Percentiles rank a stretch among this genome's conserved stretches.
phyloP scores from a whole-genome alignment of 176 grass and related monocot genomes.

The Cymbopogon citratus region DNA sequence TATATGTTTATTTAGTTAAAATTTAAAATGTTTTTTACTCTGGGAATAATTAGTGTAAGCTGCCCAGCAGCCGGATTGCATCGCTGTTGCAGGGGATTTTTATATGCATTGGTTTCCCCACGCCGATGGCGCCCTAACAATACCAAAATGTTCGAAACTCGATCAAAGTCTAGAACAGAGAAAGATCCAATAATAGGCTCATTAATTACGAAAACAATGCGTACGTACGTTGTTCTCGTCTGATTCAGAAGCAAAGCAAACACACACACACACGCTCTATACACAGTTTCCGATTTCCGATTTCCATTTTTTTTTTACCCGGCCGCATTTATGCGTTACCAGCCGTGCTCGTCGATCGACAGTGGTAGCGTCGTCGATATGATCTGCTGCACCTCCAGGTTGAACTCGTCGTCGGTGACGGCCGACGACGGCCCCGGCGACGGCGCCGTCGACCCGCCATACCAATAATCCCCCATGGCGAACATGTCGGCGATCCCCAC shows the following conservation, averaged over 20 bases:
- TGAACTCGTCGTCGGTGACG: slow-evolving; percentile 45
- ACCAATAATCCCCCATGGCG: slow-evolving; percentile 18
- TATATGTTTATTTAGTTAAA: too few relatives aligned
- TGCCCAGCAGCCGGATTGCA: too few relatives aligned
- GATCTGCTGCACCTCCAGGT: slow-evolving; percentile 43
- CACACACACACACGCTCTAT: neutral
- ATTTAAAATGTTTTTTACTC: too few relatives aligned
- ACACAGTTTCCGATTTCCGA: neutral
- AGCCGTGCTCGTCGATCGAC: slow-evolving; percentile 30
- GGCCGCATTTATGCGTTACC: slow-evolving; percentile 28
- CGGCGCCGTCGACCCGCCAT: neutral
- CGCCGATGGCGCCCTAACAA: too few relatives aligned
- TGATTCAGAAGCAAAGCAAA: neutral
- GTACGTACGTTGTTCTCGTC: too few relatives aligned
- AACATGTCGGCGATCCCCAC: slow-evolving; percentile 15
- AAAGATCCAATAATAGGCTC: too few relatives aligned
- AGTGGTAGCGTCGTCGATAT: slow-evolving; percentile 30
- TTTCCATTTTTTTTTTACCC: neutral
- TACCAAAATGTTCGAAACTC: too few relatives aligned
- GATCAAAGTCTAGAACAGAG: too few relatives aligned
- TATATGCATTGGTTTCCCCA: too few relatives aligned
- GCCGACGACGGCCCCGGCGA: slow-evolving; percentile 51
- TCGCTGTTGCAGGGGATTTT: too few relatives aligned
- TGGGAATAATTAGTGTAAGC: too few relatives aligned
- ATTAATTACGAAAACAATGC: too few relatives aligned